Conservation (phyloP, 2,329 filamentous ascomycete species). For the Mariannaea sp. region DNA sequence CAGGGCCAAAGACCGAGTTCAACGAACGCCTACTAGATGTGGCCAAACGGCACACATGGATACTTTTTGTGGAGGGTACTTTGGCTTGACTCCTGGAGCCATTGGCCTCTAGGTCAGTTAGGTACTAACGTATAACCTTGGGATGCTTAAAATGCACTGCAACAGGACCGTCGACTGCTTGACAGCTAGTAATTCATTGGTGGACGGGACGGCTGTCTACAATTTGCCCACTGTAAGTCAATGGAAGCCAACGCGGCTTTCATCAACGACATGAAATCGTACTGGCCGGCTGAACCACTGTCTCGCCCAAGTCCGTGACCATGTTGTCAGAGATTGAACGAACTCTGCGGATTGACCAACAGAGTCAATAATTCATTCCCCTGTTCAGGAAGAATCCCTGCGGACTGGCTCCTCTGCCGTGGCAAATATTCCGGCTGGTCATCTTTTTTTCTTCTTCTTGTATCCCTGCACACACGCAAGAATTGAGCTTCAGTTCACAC, state of each 20-base stretch:
- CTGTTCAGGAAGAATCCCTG: neutral
- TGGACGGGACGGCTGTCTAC: slow-evolving; percentile 3
- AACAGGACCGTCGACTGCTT: slow-evolving; percentile 2
- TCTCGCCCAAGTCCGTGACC: slow-evolving; percentile 1
- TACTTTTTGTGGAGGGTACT: neutral
- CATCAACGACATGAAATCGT: too few species aligned
- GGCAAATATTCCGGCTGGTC: neutral
- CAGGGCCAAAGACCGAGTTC: slow-evolving; percentile 8
- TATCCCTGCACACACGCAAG: too few species aligned
- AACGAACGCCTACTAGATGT: slow-evolving; percentile 18
- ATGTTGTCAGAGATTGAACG: neutral
- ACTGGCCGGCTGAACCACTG: neutral
- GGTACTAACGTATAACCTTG: too few species aligned
- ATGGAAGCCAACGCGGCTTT: too few species aligned
- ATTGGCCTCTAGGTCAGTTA: too few species aligned
- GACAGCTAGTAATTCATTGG: neutral
- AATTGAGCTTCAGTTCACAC: neutral
- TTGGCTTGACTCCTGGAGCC: neutral
- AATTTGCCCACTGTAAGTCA: too few species aligned
- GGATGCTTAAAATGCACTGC: neutral
- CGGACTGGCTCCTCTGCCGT: neutral
- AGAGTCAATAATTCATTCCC: too few species aligned
- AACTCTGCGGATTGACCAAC: slow-evolving; percentile 3
- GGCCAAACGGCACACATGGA: slow-evolving; percentile 11
- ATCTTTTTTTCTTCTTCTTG: too few species aligned